These are phyloP conservation scores for Xylaria bambusicola DNA, from an alignment of 495 filamentous ascomycete species.

Conservation along the genomic window DNA sequence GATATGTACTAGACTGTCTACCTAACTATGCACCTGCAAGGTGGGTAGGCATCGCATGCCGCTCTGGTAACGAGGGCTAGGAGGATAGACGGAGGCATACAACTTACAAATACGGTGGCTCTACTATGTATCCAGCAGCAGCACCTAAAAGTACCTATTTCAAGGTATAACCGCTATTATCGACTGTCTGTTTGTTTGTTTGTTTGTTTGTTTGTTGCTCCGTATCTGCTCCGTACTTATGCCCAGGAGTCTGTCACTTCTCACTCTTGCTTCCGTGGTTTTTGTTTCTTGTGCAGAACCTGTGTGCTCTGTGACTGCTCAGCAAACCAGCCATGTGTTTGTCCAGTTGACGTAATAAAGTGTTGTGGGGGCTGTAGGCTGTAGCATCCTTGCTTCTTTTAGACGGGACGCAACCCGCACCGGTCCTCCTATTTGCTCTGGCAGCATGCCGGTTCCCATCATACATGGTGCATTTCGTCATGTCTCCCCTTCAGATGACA, in stretches of 20 bases:
- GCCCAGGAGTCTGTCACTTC: too few species aligned
- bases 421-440: slow-evolving; percentile 15
- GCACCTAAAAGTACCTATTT: too few species aligned
- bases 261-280: too few species aligned
- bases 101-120: too few species aligned
- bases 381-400: slow-evolving; percentile 13
- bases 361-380: slow-evolving; percentile 6
- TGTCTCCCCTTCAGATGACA: neutral
- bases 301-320: slow-evolving; percentile 14
- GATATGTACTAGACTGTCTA: too few species aligned
- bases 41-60: too few species aligned
- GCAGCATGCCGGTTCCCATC: slow-evolving; percentile 6
- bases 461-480: slow-evolving; percentile 10
- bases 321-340: slow-evolving; percentile 21
- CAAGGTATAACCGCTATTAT: too few species aligned
- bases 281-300: neutral
- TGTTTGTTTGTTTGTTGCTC: neutral
- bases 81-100: too few species aligned
- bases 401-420: slow-evolving; percentile 1
- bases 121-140: too few species aligned
- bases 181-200: neutral
- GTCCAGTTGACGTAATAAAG: slow-evolving; percentile 37
- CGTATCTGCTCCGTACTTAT: too few species aligned
- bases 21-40: too few species aligned
- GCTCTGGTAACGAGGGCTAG: too few species aligned